phyloP scores from a whole-genome alignment of 768 basidiomycete species.

The Auricularia cornea region DNA sequence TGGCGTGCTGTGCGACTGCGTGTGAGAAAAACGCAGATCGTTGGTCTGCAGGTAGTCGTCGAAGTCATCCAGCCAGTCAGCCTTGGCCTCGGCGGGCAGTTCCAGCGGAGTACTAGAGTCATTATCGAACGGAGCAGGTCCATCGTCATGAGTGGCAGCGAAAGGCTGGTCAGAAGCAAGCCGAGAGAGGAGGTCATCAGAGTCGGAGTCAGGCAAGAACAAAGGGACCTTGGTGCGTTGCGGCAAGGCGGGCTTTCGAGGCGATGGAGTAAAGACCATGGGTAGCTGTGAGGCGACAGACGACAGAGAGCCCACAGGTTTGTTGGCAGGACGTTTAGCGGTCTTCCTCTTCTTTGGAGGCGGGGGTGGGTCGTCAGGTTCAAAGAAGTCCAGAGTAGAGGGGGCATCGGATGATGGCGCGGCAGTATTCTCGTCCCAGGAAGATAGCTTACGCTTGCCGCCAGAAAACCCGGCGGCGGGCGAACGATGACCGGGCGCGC shows the following conservation, averaged over 20 bases:
- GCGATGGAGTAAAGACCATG: too few species aligned
- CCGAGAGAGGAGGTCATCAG: too few species aligned
- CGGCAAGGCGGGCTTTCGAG: too few species aligned
- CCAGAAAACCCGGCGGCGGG: too few species aligned
- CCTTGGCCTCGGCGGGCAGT: too few species aligned
- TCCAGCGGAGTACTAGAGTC: not conserved
- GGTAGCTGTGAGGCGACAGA: too few species aligned
- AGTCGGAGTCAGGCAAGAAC: too few species aligned
- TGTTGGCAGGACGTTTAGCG: not conserved
- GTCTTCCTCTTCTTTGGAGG: not conserved
- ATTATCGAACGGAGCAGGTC: not conserved
- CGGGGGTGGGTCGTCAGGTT: not conserved
- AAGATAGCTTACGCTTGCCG: not conserved
- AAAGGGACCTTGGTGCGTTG: too few species aligned
- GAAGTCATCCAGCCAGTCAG: conserved; percentile 1
- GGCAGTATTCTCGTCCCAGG: not conserved
- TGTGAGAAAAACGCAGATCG: not conserved
- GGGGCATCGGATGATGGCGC: not conserved
- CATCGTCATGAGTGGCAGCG: too few species aligned
- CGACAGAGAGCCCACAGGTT: too few species aligned
- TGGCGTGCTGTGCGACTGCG: too few species aligned
- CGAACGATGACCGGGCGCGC: not conserved
- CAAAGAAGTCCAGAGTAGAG: not conserved
- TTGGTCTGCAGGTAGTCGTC: conserved; percentile 29
- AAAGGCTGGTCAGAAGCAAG: too few species aligned